Evolutionary conservation across 768 basidiomycete species (phyloP).

Genomic region (Ephemerocybe angulata): DNA sequence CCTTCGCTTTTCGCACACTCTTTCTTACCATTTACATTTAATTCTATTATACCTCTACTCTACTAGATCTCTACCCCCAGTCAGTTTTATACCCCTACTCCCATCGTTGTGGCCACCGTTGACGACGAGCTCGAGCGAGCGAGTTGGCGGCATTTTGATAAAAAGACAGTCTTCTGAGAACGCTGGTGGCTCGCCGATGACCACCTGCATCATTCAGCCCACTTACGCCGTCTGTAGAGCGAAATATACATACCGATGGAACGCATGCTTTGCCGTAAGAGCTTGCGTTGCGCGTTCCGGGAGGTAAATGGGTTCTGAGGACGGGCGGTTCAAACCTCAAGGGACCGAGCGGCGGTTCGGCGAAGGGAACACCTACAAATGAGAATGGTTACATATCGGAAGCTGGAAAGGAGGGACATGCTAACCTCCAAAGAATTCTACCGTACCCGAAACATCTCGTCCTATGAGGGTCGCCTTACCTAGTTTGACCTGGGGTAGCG

Average conservation of each 20-base stretch:
- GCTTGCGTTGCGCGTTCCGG: conserved; percentile 39
- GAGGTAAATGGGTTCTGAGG: conserved; percentile 34
- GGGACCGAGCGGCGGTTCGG: conserved; percentile 48
- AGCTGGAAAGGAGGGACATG: background rate
- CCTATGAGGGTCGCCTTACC: conserved; percentile 37
- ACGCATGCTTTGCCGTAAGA: conserved; percentile 46
- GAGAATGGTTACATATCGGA: background rate
- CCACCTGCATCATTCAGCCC: background rate
- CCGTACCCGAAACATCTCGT: conserved; percentile 26
- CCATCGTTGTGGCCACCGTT: too few species aligned
- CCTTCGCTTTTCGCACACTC: too few species aligned
- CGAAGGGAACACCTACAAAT: conserved; percentile 47
- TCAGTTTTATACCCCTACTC: too few species aligned
- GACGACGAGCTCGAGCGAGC: too few species aligned
- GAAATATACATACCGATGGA: conserved; percentile 39
- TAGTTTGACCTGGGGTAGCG: conserved; percentile 34
- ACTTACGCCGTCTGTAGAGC: background rate
- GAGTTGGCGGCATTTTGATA: too few species aligned
- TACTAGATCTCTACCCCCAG: too few species aligned
- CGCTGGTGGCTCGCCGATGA: conserved; percentile 5
- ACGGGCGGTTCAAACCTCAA: conserved; percentile 45
- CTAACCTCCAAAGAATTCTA: conserved; percentile 46
- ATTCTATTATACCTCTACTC: too few species aligned
- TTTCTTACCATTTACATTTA: too few species aligned
- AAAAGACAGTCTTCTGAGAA: conserved; percentile 59